phyloP scores from a whole-genome alignment of 2,329 filamentous ascomycete species.

The Diaporthe amygdali region DNA sequence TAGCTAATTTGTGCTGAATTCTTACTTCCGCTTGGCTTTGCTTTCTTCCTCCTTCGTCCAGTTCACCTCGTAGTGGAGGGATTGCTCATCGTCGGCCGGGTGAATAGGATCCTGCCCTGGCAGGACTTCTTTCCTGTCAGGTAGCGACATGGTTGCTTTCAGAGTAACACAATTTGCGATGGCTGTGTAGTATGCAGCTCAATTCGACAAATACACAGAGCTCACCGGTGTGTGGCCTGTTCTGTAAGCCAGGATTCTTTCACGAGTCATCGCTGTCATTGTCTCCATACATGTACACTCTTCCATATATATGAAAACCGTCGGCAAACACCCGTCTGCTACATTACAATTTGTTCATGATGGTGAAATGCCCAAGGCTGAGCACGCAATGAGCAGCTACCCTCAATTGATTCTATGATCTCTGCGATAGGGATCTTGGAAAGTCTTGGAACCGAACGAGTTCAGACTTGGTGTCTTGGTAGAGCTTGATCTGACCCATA shows the following conservation, averaged over 20 bases:
- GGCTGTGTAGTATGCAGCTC: not conserved
- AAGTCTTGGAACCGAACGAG: slow-evolving; percentile 13
- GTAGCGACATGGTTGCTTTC: not conserved
- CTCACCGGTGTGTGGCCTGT: not conserved
- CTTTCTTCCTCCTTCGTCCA: slow-evolving; percentile 23
- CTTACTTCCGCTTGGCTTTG: slow-evolving; percentile 20
- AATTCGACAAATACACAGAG: not conserved
- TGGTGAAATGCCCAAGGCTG: slow-evolving; percentile 11
- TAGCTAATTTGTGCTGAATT: not conserved
- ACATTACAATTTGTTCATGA: slow-evolving; percentile 13
- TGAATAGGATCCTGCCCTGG: not conserved
- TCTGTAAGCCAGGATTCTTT: not conserved
- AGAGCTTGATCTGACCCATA: not conserved
- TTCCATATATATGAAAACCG: not conserved
- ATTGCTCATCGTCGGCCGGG: slow-evolving; percentile 3
- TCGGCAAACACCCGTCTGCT: not conserved
- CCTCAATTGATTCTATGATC: not conserved
- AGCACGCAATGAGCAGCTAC: slow-evolving; percentile 14
- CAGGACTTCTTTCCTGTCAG: slow-evolving; percentile 2
- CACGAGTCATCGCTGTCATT: not conserved
- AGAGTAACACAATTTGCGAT: not conserved
- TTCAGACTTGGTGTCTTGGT: slow-evolving; percentile 1
- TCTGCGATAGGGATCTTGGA: slow-evolving; percentile 13
- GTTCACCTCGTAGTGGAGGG: not conserved
- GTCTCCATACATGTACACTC: not conserved